Base-by-base conservation (phyloP, 257 asterid species). In the Solanum medicagineum region DNA sequence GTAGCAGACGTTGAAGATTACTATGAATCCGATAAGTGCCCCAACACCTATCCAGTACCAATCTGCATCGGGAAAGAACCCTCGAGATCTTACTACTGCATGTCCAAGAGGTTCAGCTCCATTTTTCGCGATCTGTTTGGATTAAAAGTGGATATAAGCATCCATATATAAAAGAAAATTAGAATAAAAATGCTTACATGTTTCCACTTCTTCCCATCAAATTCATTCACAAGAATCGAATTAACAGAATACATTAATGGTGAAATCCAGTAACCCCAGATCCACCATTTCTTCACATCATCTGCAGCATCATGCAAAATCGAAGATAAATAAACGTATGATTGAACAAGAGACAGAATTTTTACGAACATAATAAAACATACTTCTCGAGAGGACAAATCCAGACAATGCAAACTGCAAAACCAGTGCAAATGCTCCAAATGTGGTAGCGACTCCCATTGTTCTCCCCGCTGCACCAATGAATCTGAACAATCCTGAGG, bases 251-350 rank as follows among this genome's bases (percentile, higher is more conserved):
- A 93, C 97, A 93, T 93, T 85, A 93, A 14, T 4, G 95, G 93
- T 55, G 95, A 93, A 74, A 88, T 17, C 94, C 95, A 94, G 89
- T 90, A 94, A 75, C 93, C 97, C 98, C 98, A 94, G 47, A 90
- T 14, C 97, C 95, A 94, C 98, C 98, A 94, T 32, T 81, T 85
- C 91, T 92, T 93, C 36, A 94, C 90, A 88, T 88, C 81, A 19
- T 85, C 97, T 94, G 87, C 54, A 71, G 44, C 70, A 80, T 24
- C 68, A 70, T 17, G 79, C 19, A 74, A 44, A 65, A 87, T 5
- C 22, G n/a, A 81, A 60, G 17, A 22, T 60, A 56, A 83, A 8
- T 13, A 85, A 83, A 47, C 13, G 69, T 45, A 57, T 57, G 12
- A 10, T 16, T 84, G 36, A 70, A 20, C 60, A 71, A 42, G 69